A percentile compares a stretch with the other conserved stretches of the same genome.
Evolutionary conservation across 495 filamentous ascomycete genomes (phyloP).

Genomic region (Letharia columbiana): DNA sequence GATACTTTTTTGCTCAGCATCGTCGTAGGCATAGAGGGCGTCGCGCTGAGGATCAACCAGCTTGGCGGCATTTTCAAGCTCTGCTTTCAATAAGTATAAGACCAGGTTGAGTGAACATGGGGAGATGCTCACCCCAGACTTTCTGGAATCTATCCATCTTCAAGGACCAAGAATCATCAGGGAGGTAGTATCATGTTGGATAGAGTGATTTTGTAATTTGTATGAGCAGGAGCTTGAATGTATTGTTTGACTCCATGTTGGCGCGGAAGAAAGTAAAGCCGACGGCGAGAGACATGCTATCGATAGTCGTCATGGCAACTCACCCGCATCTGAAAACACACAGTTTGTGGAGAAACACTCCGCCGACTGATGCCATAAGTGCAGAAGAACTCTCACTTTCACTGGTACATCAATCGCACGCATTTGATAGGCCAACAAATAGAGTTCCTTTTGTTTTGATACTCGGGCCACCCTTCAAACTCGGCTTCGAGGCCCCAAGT

Average conservation of each 20-base stretch:
- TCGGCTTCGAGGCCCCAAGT: conserved; percentile 6
- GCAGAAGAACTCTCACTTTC: neutral
- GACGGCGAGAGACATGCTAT: neutral
- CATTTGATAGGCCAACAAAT: neutral
- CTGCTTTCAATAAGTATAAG: conserved; percentile 38
- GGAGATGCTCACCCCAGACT: conserved; percentile 47
- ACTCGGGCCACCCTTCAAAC: neutral
- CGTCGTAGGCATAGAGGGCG: conserved; percentile 78
- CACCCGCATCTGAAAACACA: neutral
- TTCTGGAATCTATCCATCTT: conserved; percentile 48
- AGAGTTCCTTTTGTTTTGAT: neutral
- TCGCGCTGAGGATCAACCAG: conserved; percentile 81
- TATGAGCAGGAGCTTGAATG: neutral
- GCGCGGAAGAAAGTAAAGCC: neutral
- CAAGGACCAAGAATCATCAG: too few relatives aligned
- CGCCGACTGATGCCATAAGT: neutral
- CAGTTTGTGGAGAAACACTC: neutral
- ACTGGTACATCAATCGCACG: neutral
- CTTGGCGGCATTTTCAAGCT: conserved; percentile 79
- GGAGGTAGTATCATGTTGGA: too few relatives aligned
- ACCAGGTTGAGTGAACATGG: conserved; percentile 10
- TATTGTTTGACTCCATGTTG: neutral
- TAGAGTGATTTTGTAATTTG: neutral
- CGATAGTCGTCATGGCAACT: conserved; percentile 1
- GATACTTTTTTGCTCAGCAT: conserved; percentile 51